phyloP scores from a whole-genome alignment of 768 basidiomycete genomes.

The Mycena sanguinolenta region DNA sequence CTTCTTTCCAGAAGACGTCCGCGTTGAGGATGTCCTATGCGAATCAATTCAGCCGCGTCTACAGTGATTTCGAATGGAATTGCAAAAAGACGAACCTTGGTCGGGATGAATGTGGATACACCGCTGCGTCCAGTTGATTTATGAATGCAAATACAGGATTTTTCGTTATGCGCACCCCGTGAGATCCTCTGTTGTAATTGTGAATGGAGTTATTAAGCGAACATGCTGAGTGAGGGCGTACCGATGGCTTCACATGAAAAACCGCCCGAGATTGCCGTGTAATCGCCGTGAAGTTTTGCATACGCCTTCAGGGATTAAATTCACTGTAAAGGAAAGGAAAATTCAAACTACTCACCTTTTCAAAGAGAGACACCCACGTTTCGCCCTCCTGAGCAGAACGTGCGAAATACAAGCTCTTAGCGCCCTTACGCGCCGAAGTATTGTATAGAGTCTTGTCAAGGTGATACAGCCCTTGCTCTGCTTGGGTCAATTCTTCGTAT shows the following conservation, averaged over 20 bases:
- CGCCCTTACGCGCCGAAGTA: constrained; percentile 59
- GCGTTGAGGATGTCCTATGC: constrained; percentile 60
- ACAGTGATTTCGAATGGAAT: background rate
- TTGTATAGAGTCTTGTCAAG: constrained; percentile 63
- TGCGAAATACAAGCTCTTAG: constrained; percentile 65
- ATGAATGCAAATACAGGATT: background rate
- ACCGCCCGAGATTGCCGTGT: constrained; percentile 51
- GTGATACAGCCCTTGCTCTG: constrained; percentile 63
- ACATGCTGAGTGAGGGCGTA: background rate
- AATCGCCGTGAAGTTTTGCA: constrained; percentile 67
- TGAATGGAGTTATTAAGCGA: background rate
- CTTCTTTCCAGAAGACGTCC: constrained; percentile 67
- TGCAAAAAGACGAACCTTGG: constrained; percentile 48
- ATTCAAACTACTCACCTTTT: constrained; percentile 49
- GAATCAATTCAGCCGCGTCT: background rate
- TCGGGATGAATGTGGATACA: constrained; percentile 59
- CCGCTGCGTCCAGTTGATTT: constrained; percentile 47
- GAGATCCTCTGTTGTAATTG: constrained; percentile 56
- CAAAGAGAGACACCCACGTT: constrained; percentile 72
- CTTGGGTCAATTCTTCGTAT: constrained; percentile 59
- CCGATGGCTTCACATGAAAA: constrained; percentile 59
- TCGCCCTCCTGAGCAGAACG: constrained; percentile 60
- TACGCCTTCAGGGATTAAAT: constrained; percentile 49
- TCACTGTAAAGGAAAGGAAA: background rate
- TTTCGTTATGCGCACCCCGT: constrained; percentile 59